phyloP scores from a whole-genome alignment of 2,329 filamentous ascomycete species.

The Fusarium poae region DNA sequence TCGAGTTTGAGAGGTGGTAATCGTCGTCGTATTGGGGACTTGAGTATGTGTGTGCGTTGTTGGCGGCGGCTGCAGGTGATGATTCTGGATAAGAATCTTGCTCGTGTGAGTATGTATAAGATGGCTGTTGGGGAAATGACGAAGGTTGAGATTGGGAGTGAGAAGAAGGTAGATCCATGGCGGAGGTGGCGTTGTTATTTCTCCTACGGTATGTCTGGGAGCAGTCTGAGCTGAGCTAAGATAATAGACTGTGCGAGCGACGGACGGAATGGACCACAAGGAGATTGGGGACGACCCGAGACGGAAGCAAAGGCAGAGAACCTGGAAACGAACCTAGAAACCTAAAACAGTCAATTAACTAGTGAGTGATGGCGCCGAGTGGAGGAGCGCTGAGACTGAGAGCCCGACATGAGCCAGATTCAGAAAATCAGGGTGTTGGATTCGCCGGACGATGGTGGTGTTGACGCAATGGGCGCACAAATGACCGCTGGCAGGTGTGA shows the following conservation, averaged over 20 bases:
- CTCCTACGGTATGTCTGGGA: constrained; percentile 35
- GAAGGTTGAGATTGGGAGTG: constrained; percentile 43
- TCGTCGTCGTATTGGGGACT: constrained; percentile 41
- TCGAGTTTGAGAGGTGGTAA: constrained; percentile 32
- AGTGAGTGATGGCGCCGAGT: constrained; percentile 23
- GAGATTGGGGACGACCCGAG: constrained; percentile 21
- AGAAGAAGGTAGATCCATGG: constrained; percentile 51
- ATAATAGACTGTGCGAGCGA: constrained; percentile 29
- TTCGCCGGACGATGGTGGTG: constrained; percentile 46
- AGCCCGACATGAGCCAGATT: constrained; percentile 4
- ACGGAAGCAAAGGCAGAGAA: constrained; percentile 22
- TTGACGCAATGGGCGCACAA: constrained; percentile 50
- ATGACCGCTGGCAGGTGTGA: constrained; percentile 31
- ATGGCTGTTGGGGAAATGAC: constrained; percentile 39
- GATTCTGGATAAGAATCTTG: constrained; percentile 42
- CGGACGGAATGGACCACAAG: constrained; percentile 30
- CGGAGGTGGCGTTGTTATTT: constrained; percentile 48
- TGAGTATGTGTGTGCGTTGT: constrained; percentile 33
- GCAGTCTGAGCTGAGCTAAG: constrained; percentile 19
- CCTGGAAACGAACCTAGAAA: constrained; percentile 26
- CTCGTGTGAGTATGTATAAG: constrained; percentile 41
- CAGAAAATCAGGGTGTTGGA: constrained; percentile 40
- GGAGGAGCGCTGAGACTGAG: constrained; percentile 27
- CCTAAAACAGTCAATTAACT: constrained; percentile 12
- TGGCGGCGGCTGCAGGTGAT: constrained; percentile 37